These are phyloP conservation scores for Arthrobotrys sinensis DNA, from an alignment of 2,329 filamentous ascomycete genomes.

Conservation along the genomic window DNA sequence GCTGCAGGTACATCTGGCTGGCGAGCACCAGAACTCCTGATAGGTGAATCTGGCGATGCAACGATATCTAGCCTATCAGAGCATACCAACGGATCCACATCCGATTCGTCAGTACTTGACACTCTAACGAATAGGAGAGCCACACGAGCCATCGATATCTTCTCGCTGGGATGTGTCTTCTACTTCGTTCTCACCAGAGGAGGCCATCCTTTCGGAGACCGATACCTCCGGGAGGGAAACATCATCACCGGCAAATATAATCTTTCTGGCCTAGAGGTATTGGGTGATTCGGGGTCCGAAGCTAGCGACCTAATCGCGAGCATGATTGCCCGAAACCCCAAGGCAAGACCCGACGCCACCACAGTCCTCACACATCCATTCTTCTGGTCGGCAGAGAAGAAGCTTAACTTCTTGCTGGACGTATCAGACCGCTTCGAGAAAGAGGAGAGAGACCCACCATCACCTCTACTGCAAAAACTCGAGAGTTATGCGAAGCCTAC, in stretches of 20 bases:
- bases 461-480: conserved; percentile 75
- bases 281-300: conserved; percentile 88
- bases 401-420: conserved; percentile 92
- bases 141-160: conserved; percentile 96
- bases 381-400: conserved; percentile 93
- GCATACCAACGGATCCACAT: conserved; percentile 71
- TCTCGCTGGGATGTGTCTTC: conserved; percentile 97
- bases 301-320: conserved; percentile 86
- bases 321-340: conserved; percentile 81
- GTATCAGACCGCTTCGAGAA: conserved; percentile 97
- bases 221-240: conserved; percentile 96
- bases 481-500: conserved; percentile 72
- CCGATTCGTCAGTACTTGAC: conserved; percentile 74
- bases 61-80: conserved; percentile 63
- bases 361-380: conserved; percentile 94
- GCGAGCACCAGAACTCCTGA: conserved; percentile 93
- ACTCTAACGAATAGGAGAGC: conserved; percentile 79
- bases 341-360: conserved; percentile 78
- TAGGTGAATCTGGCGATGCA: conserved; percentile 79
- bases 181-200: conserved; percentile 98
- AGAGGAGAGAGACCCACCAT: conserved; percentile 70
- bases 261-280: conserved; percentile 78
- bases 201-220: conserved; percentile 90
- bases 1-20: conserved; percentile 94
- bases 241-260: conserved; percentile 91